Evolutionary conservation across 1,284 basidiomycete species (phyloP).

Genomic region (Irpex rosettiformis): DNA sequence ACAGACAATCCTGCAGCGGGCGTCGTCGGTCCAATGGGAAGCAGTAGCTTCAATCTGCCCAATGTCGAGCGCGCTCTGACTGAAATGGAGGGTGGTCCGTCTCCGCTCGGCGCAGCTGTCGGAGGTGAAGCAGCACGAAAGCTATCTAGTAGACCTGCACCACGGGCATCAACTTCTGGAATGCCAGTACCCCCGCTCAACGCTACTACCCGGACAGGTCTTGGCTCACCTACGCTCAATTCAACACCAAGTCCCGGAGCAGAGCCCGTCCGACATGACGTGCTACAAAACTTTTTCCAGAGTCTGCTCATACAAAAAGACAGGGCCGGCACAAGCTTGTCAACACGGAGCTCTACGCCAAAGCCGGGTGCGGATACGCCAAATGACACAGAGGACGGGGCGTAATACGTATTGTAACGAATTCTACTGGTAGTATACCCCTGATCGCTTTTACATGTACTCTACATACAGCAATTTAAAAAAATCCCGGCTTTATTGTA

Average conservation of each 20-base stretch:
- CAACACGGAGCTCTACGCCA: background rate
- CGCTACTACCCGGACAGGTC: slow-evolving; percentile 17
- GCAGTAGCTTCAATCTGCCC: slow-evolving; percentile 78
- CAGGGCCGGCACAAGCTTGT: slow-evolving; percentile 29
- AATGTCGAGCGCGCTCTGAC: slow-evolving; percentile 81
- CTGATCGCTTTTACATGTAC: background rate
- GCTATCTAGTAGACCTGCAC: slow-evolving; percentile 19
- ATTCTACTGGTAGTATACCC: background rate
- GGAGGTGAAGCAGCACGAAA: slow-evolving; percentile 24
- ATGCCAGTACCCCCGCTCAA: slow-evolving; percentile 19
- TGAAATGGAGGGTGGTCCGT: slow-evolving; percentile 67
- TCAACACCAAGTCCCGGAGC: slow-evolving; percentile 43
- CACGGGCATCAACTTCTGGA: slow-evolving; percentile 20
- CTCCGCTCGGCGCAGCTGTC: slow-evolving; percentile 21
- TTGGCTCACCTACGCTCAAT: slow-evolving; percentile 39
- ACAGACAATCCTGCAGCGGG: slow-evolving; percentile 55
- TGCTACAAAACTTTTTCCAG: slow-evolving; percentile 85
- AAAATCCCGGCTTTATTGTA: background rate
- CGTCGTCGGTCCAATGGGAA: slow-evolving; percentile 87
- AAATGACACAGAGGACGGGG: slow-evolving; percentile 3
- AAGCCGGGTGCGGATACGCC: background rate
- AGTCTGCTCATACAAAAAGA: slow-evolving; percentile 71
- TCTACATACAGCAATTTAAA: background rate
- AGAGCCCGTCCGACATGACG: slow-evolving; percentile 71
- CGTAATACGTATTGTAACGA: background rate